Evolutionary conservation across 768 basidiomycete species (phyloP).

Genomic region (Boletus rufocinnamomeus): DNA sequence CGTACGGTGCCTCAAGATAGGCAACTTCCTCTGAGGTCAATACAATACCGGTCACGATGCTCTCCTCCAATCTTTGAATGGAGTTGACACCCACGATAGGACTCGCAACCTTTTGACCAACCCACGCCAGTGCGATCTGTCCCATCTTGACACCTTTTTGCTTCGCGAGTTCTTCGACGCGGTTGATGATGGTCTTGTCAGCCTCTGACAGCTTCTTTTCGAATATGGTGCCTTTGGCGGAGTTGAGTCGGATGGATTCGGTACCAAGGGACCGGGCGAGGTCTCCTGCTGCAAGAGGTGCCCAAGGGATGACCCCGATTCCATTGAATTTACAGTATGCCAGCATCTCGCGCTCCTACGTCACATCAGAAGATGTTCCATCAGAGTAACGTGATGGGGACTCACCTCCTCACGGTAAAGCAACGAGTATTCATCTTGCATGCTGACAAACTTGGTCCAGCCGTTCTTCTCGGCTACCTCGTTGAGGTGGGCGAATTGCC

Average conservation of each 20-base stretch:
- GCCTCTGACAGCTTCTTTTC: constrained; percentile 32
- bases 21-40: constrained; percentile 29
- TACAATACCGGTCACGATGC: no score
- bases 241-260: constrained; percentile 24
- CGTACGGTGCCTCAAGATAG: constrained; percentile 32
- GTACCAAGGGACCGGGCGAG: constrained; percentile 41
- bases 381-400: neutral
- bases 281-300: constrained; percentile 42
- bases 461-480: constrained; percentile 44
- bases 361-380: neutral
- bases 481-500: constrained; percentile 47
- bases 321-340: constrained; percentile 49
- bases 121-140: constrained; percentile 51
- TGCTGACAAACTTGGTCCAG: constrained; percentile 55
- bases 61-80: no score
- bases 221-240: constrained; percentile 22
- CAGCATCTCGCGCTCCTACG: constrained; percentile 48
- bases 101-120: constrained; percentile 40
- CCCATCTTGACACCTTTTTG: no score
- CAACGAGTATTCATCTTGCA: constrained; percentile 55
- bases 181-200: constrained; percentile 39
- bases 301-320: constrained; percentile 55
- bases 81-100: constrained; percentile 48
- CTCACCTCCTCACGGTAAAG: constrained; percentile 54
- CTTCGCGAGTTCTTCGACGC: constrained; percentile 45